A percentile compares a stretch with the other conserved stretches of the same genome.
Evolutionary conservation across 495 filamentous ascomycete genomes (phyloP).

Genomic region (Usnea hakonensis): DNA sequence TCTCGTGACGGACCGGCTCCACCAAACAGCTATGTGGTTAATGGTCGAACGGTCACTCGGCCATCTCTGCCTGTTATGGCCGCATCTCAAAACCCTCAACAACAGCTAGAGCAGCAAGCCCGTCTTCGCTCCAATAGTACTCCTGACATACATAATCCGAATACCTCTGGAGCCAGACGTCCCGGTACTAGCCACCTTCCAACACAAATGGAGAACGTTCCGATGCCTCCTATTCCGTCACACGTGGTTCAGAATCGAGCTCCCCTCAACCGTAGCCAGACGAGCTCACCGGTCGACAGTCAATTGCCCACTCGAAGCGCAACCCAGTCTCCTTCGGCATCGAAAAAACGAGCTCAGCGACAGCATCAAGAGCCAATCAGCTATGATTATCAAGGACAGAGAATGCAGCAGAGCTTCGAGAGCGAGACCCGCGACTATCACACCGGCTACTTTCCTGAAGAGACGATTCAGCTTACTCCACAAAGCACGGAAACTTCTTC

Average conservation of each 20-base stretch:
- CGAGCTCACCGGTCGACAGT: conserved; percentile 51
- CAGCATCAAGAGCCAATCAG: conserved; percentile 15
- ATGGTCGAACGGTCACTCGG: conserved; percentile 60
- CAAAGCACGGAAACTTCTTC: conserved; percentile 32
- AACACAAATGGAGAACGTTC: conserved; percentile 60
- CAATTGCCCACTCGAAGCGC: conserved; percentile 42
- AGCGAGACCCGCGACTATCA: background rate
- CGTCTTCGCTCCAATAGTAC: conserved; percentile 63
- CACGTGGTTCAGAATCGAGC: conserved; percentile 52
- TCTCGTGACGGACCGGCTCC: conserved; percentile 67
- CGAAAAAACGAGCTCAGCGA: conserved; percentile 21
- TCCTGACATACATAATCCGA: conserved; percentile 56
- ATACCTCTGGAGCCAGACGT: conserved; percentile 36
- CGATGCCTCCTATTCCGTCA: conserved; percentile 54
- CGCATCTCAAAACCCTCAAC: conserved; percentile 44
- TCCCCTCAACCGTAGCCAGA: conserved; percentile 61
- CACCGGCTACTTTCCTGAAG: conserved; percentile 3
- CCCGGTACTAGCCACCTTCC: conserved; percentile 51
- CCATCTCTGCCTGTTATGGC: conserved; percentile 77
- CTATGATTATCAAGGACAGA: conserved; percentile 18
- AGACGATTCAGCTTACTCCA: conserved; percentile 25
- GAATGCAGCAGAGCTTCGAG: background rate
- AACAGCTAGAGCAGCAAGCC: conserved; percentile 44
- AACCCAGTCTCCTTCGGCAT: conserved; percentile 35
- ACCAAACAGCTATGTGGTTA: conserved; percentile 52